Evolutionary conservation across 805 yeast species (phyloP).

Genomic region (Ogataea pilisensis): DNA sequence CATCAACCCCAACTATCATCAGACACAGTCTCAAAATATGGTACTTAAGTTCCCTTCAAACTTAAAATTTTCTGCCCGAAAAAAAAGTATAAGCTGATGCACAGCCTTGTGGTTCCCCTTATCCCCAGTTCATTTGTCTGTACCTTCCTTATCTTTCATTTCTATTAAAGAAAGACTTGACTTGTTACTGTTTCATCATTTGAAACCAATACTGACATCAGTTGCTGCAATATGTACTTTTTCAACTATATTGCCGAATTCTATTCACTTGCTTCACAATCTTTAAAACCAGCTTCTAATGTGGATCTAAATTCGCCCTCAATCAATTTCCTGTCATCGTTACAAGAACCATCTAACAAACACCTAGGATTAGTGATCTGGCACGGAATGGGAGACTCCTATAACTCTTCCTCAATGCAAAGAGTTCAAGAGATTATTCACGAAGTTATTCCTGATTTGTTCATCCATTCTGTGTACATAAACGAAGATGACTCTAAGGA

Average conservation of each 20-base stretch:
- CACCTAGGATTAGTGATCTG: conserved; percentile 53
- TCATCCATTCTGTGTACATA: conserved; percentile 50
- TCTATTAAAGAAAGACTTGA: too few relatives aligned
- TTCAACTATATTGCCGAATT: conserved; percentile 1
- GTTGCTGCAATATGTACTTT: too few relatives aligned
- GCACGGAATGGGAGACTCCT: conserved; percentile 84
- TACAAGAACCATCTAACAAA: too few relatives aligned
- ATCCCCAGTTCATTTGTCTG: background rate
- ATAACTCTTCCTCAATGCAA: conserved; percentile 55
- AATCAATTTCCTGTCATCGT: too few relatives aligned
- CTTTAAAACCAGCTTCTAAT: background rate
- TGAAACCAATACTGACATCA: background rate
- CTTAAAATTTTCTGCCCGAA: background rate
- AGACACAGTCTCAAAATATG: too few relatives aligned
- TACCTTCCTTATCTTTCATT: background rate
- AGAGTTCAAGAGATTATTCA: conserved; percentile 40
- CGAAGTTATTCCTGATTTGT: conserved; percentile 44
- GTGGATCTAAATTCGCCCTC: too few relatives aligned
- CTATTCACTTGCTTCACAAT: conserved; percentile 6
- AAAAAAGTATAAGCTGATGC: background rate
- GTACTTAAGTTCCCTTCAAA: background rate
- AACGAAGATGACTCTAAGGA: conserved; percentile 49
- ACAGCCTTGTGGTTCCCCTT: background rate
- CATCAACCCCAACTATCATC: too few relatives aligned
- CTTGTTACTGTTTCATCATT: background rate